Conservation (phyloP, 306 rosid genomes). For the Vigna radiata region DNA sequence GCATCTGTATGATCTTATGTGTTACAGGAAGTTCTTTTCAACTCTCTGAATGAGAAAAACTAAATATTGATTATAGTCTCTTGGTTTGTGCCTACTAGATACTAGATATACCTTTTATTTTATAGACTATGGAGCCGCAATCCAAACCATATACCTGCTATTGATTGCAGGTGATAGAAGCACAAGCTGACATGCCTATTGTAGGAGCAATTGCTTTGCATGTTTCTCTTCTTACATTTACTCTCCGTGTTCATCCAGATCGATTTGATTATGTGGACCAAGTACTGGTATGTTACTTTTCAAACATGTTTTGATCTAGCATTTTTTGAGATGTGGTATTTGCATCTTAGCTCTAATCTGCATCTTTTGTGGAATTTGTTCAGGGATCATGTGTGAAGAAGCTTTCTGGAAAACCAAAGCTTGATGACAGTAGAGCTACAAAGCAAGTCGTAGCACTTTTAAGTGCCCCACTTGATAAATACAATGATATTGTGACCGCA, state of each 20-base stretch:
- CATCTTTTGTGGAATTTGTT: slow-evolving; percentile 33
- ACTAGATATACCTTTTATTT: slow-evolving; percentile 18
- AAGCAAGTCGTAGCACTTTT: slow-evolving; percentile 97
- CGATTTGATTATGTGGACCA: slow-evolving; percentile 97
- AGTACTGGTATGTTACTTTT: slow-evolving; percentile 76
- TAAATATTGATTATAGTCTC: slow-evolving; percentile 28
- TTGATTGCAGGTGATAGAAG: slow-evolving; percentile 90
- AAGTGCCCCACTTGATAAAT: slow-evolving; percentile 98
- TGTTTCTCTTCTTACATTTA: slow-evolving; percentile 92
- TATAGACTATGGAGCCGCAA: slow-evolving; percentile 29
- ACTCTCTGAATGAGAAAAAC: slow-evolving; percentile 22
- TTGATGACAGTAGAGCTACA: slow-evolving; percentile 88
- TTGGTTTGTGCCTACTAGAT: slow-evolving; percentile 32
- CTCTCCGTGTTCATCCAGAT: slow-evolving; percentile 95
- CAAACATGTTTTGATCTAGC: slow-evolving; percentile 32
- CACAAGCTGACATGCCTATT: slow-evolving; percentile 88
- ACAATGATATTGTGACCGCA: slow-evolving; percentile 89
- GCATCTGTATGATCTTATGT: slow-evolving; percentile 8
- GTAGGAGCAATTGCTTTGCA: slow-evolving; percentile 85
- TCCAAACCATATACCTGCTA: slow-evolving; percentile 34
- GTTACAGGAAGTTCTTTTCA: slow-evolving; percentile 11
- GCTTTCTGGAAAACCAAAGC: slow-evolving; percentile 88
- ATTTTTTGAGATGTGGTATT: slow-evolving; percentile 23
- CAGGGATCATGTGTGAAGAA: slow-evolving; percentile 96
- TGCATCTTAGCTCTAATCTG: slow-evolving; percentile 35